These are phyloP conservation scores for Rubroshorea leprosula DNA, from an alignment of 345 rosid species.

Conservation along the genomic window DNA sequence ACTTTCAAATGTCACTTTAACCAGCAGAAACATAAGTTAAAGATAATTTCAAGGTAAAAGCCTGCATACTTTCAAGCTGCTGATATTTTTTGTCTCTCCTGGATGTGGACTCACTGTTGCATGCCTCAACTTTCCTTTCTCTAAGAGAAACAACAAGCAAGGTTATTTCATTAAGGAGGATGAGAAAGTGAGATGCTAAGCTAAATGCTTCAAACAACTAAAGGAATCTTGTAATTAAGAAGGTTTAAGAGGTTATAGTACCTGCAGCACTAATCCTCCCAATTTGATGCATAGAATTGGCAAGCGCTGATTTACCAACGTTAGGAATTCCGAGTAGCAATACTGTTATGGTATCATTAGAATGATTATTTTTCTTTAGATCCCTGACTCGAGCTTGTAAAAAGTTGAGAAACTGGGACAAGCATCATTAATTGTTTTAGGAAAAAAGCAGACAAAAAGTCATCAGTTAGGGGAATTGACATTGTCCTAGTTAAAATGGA, in stretches of 20 bases:
- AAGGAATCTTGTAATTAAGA: not conserved
- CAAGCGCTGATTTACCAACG: conserved; percentile 81
- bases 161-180: not conserved
- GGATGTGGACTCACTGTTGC: conserved; percentile 67
- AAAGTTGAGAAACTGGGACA: conserved; percentile 59
- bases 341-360: conserved; percentile 41
- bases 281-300: conserved; percentile 74
- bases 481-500: not conserved
- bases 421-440: not conserved
- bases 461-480: too few relatives aligned
- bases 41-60: not conserved
- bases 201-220: not conserved
- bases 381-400: conserved; percentile 65
- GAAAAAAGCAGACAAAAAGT: too few relatives aligned
- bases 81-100: conserved; percentile 79
- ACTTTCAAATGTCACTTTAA: not conserved
- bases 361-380: conserved; percentile 39
- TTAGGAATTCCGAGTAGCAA: conserved; percentile 85
- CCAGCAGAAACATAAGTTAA: not conserved
- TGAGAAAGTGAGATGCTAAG: not conserved
- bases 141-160: conserved; percentile 23
- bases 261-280: conserved; percentile 85
- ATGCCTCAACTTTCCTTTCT: conserved; percentile 81
- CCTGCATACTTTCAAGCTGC: conserved; percentile 63
- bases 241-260: conserved; percentile 16